Evolutionary conservation across 1,284 basidiomycete genomes (phyloP), one percentile per base, ranked within the genome.

Genomic region (Naganishia cerealis): DNA sequence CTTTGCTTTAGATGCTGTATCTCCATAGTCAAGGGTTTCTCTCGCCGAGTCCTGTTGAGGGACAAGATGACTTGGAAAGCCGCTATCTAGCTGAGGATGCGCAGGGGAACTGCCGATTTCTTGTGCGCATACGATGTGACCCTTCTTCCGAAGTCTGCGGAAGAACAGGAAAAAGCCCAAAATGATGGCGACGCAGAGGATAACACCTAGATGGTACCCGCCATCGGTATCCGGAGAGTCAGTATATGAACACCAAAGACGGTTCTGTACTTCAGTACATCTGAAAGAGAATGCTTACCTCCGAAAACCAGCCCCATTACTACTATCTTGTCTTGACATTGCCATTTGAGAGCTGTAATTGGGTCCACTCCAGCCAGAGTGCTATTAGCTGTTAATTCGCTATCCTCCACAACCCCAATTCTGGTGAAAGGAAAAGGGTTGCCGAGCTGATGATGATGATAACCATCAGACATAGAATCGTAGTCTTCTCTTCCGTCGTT

Each of bases 251-350:
- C 13, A 42, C 2, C 8, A 3, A 42, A 13, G 16, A 42, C 13
- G 40, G 40, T 42, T 18, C 40, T 42, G 40, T 9, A 18, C 40
- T 18, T 42, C 29, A 33, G 29, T 33, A 6, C 29, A 33, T 4
- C 13, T 40, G 39, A 15, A 42, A 3, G 8, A 46, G 29, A 26
- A 9, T 13, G 54, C 50, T 13, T 29, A 63, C 61, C 26, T 10
- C 61, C 61, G 3, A 63, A 26, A 1, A 43, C 50, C 12, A 63
- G 15, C 5, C 50, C 61, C n/a, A 63, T 50, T 8, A 33, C 39
- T 3, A 40, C 61, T 38, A 63, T 42, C 38, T 53, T 63, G 33
- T 63, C 61, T 33, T 63, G 21, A 12, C 54, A 54, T 26, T 63
- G 16, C 61, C 61, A 63, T 9, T 13, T 50, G 38, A 42, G 39